Conservation (phyloP, 1,139 yeast genomes). For the Magnusiomyces ingens region DNA sequence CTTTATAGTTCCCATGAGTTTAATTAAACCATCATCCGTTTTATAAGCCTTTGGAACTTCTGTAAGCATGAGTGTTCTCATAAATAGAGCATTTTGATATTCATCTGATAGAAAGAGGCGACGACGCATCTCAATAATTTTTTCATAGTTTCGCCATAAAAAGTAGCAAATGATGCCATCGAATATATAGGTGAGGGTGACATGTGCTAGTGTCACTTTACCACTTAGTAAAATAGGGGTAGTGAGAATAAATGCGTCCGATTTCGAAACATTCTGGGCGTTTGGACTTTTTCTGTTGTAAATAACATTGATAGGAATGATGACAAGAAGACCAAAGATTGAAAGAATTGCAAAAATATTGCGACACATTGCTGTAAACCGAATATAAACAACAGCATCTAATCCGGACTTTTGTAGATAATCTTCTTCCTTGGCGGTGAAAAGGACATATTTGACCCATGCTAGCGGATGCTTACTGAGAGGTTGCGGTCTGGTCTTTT, state of each 20-base stretch:
- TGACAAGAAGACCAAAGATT: conserved; percentile 31
- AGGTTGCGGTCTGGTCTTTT: conserved; percentile 21
- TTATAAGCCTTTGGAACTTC: conserved; percentile 30
- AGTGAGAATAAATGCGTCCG: conserved; percentile 34
- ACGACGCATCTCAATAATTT: conserved; percentile 29
- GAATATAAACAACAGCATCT: conserved; percentile 35
- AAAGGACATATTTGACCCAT: conserved; percentile 28
- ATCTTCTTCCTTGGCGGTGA: conserved; percentile 25
- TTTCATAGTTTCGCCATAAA: conserved; percentile 29
- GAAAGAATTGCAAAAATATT: conserved; percentile 31
- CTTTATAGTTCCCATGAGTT: conserved; percentile 17
- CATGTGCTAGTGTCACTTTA: conserved; percentile 32
- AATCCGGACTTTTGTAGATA: conserved; percentile 32
- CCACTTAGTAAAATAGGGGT: conserved; percentile 34
- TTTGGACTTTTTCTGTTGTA: conserved; percentile 26
- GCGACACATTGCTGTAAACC: conserved; percentile 32
- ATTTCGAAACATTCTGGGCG: conserved; percentile 22
- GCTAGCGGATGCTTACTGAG: conserved; percentile 23
- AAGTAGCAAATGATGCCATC: conserved; percentile 27
- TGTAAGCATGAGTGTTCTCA: conserved; percentile 33
- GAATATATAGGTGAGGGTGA: conserved; percentile 31
- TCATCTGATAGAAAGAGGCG: conserved; percentile 24
- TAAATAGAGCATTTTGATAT: conserved; percentile 28
- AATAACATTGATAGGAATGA: conserved; percentile 35
- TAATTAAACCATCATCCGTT: conserved; percentile 27